phyloP scores from a whole-genome alignment of 2,329 filamentous ascomycete genomes.

The Ramichloridium luteum region DNA sequence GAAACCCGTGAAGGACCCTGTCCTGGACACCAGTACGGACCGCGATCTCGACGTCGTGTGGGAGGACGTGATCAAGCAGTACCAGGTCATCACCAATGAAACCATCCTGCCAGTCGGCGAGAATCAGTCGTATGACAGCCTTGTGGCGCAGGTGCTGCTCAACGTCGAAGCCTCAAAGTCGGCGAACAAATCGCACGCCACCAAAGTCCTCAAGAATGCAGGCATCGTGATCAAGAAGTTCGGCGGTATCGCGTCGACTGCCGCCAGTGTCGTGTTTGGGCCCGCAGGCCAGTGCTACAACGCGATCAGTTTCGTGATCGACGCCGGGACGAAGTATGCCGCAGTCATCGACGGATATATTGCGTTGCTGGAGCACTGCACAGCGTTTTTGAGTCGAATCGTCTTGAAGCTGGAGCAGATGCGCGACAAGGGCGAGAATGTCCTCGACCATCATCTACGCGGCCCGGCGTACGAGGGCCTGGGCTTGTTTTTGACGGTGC shows the following conservation, averaged over 20 bases:
- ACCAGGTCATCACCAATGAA: constrained; percentile 3
- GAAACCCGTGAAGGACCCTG: not conserved
- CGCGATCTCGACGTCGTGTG: constrained; percentile 5
- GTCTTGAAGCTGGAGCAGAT: not conserved
- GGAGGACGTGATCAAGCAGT: constrained; percentile 2
- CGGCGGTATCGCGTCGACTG: constrained; percentile 3
- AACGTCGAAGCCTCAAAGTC: constrained; percentile 2
- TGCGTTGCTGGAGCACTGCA: not conserved
- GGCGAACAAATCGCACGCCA: constrained; percentile 4
- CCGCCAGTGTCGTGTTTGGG: constrained; percentile 5
- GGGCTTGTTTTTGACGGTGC: constrained; percentile 1
- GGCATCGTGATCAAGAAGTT: constrained; percentile 4
- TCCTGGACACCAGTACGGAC: not conserved
- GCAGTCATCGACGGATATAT: not conserved
- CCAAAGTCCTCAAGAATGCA: constrained; percentile 4
- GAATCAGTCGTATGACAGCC: not conserved
- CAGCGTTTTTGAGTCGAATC: not conserved
- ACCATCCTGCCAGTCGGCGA: constrained; percentile 1
- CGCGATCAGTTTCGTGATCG: constrained; percentile 8
- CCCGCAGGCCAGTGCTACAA: constrained; percentile 7
- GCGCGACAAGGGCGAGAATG: not conserved
- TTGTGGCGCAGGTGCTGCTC: constrained; percentile 3
- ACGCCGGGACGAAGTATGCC: constrained; percentile 2
- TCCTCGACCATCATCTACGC: not conserved
- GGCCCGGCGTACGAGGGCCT: not conserved